These are phyloP conservation scores for Neurospora africana DNA, from an alignment of 495 filamentous ascomycete genomes.

Conservation along the genomic window DNA sequence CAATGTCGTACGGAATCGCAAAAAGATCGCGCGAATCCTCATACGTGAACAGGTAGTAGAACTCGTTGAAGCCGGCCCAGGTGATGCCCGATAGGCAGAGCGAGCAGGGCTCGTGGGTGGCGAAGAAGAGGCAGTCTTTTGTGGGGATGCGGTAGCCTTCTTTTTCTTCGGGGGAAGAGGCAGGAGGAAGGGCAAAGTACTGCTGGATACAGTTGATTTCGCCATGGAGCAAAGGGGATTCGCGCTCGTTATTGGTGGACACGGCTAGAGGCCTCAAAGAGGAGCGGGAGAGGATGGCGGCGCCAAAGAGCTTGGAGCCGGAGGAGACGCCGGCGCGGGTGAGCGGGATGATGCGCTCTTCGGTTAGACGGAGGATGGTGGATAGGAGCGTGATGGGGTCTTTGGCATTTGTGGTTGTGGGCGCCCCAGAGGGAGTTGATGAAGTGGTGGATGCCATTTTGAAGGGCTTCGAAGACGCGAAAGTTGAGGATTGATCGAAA, in stretches of 20 bases:
- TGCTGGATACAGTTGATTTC: constrained; percentile 38
- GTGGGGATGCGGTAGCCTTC: constrained; percentile 3
- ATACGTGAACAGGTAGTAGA: constrained; percentile 36
- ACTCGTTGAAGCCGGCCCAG: constrained; percentile 34
- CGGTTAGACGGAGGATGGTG: constrained; percentile 22
- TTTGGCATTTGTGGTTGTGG: constrained; percentile 1
- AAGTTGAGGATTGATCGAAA: neutral
- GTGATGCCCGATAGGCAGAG: constrained; percentile 32
- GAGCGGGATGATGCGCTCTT: constrained; percentile 23
- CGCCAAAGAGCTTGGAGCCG: constrained; percentile 31
- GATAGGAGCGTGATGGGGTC: constrained; percentile 20
- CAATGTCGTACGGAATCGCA: constrained; percentile 31
- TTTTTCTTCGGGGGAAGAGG: neutral
- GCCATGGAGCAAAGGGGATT: constrained; percentile 29
- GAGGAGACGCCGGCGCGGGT: constrained; percentile 26
- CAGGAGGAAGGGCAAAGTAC: constrained; percentile 21
- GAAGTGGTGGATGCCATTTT: neutral
- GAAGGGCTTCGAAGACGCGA: neutral
- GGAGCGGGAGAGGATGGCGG: constrained; percentile 24
- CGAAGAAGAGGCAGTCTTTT: constrained; percentile 31
- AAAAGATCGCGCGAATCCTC: constrained; percentile 32
- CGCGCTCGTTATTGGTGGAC: constrained; percentile 30
- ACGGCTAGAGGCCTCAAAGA: constrained; percentile 19
- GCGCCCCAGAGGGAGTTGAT: neutral
- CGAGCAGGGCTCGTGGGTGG: constrained; percentile 34